Base-by-base conservation (phyloP, 148 eudicot species). In the Vaccinium vitisidaea region DNA sequence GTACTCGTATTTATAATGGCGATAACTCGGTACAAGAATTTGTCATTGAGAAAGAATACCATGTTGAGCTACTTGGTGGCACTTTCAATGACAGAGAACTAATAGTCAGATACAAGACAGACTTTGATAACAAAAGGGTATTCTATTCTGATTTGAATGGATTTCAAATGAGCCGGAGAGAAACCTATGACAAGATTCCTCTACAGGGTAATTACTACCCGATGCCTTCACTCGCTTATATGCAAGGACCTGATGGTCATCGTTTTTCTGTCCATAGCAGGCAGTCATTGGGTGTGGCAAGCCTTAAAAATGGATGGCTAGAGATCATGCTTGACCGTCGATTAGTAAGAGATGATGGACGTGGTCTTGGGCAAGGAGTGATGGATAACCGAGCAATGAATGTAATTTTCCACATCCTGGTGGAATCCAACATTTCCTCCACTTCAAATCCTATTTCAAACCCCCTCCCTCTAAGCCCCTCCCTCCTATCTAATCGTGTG, bases 281-380 rank as follows among this genome's bases (percentile, higher is more conserved):
- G 89, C 99, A 97, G 86, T 90, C 99, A 18, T 75, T 97, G 80
- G 98, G 99, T 81, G 99, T 89, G 81, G 98, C 99, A 50, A 90
- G 98, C 91, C 95, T 94, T 7, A 88, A 89, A 75, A 88, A 93
- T 71, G 99, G 99, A 23, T 94, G 94, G 94, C 87, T 97, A 5
- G 99, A 97, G 86, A 87, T 97, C 78, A 97, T 97, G 99, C 96
- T 97, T 79, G 99, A 97, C 81, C 94, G 99, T 11, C 94, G 99
- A 59, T 88, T 97, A 32, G 55, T 83, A 14, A 89, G 84, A 50
- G 99, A 97, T 53, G 99, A 97, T 83, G 99, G 95, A 1, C 98
- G 99, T 87, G 99, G 99, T 54, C 95, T 97, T 71, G 99, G 99
- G 63, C 99, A 95, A 86, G 99, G 98, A 54, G 96, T 97, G 48